Evolutionary conservation across 2,329 filamentous ascomycete species (phyloP).

Genomic region (Neonectria punicea): DNA sequence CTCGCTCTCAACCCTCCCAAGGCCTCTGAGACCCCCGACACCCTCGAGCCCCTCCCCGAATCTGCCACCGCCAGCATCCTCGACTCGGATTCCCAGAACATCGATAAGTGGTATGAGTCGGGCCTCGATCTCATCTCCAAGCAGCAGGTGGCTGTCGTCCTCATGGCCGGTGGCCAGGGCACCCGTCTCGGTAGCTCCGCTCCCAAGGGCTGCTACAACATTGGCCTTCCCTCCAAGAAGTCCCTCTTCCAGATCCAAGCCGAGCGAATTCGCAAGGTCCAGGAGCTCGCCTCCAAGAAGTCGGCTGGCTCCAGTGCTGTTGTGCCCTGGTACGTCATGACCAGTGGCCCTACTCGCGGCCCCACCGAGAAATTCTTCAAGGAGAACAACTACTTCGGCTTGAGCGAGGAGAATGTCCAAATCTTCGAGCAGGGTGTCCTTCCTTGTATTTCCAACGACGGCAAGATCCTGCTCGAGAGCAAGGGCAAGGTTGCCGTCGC

Average conservation of each 20-base stretch:
- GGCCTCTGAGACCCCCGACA: constrained; percentile 63
- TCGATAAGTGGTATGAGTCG: constrained; percentile 85
- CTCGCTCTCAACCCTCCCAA: constrained; percentile 83
- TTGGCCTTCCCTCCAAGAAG: constrained; percentile 91
- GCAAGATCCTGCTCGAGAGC: constrained; percentile 93
- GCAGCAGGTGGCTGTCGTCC: constrained; percentile 84
- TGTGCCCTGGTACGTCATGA: constrained; percentile 99
- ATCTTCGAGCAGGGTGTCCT: constrained; percentile 98
- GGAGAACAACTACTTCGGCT: constrained; percentile 89
- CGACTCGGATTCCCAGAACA: constrained; percentile 82
- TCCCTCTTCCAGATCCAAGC: constrained; percentile 98
- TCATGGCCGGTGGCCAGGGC: constrained; percentile 98
- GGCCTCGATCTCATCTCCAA: constrained; percentile 83
- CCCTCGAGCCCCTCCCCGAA: constrained; percentile 87
- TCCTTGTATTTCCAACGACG: constrained; percentile 96
- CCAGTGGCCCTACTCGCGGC: constrained; percentile 89
- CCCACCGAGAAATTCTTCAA: constrained; percentile 95
- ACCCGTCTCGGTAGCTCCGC: constrained; percentile 93
- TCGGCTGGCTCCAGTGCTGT: constrained; percentile 66
- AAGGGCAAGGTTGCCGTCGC: constrained; percentile 94
- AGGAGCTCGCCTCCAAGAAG: constrained; percentile 81
- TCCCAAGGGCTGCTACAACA: constrained; percentile 97
- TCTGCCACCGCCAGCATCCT: constrained; percentile 89
- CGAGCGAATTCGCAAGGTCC: constrained; percentile 88
- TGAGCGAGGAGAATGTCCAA: constrained; percentile 84